Percentiles rank a stretch among this genome's conserved stretches.
phyloP scores from a whole-genome alignment of 2,329 filamentous ascomycete species.

The Scytalidium lignicola region DNA sequence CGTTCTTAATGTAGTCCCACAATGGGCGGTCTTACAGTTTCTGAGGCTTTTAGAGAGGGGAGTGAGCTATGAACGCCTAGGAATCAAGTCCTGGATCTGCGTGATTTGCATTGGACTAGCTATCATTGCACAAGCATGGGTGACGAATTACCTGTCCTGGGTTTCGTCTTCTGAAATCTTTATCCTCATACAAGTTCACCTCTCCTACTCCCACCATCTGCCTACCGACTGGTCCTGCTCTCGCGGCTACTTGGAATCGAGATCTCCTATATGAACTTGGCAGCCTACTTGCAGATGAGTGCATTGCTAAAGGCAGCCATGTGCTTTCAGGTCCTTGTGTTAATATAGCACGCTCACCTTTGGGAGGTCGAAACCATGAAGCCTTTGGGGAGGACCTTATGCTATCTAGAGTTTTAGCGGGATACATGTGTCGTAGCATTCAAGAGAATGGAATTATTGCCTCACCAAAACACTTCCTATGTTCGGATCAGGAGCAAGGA shows the following conservation, averaged over 20 bases:
- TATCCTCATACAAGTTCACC: too few species aligned
- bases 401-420: conserved; percentile 38
- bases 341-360: conserved; percentile 38
- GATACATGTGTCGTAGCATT: conserved; percentile 38
- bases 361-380: conserved; percentile 45
- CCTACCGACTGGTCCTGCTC: conserved; percentile 37
- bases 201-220: too few species aligned
- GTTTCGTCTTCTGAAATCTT: too few species aligned
- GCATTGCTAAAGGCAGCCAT: conserved; percentile 64
- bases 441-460: conserved; percentile 38
- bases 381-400: conserved; percentile 43
- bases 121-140: too few species aligned
- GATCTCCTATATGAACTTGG: conserved; percentile 58
- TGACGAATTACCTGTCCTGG: too few species aligned
- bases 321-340: conserved; percentile 63
- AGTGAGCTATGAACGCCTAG: too few species aligned
- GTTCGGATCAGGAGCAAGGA: conserved; percentile 37
- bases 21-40: too few species aligned
- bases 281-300: conserved; percentile 60
- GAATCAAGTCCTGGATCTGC: too few species aligned
- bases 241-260: conserved; percentile 63
- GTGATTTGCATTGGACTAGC: too few species aligned
- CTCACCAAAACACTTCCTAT: conserved; percentile 42
- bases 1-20: too few species aligned
- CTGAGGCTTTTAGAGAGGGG: too few species aligned